Percentiles rank a stretch among this genome's conserved stretches.
These are phyloP conservation scores for Eucalyptus cladocalyx DNA, from an alignment of 345 rosid genomes.

Conservation along the genomic window DNA sequence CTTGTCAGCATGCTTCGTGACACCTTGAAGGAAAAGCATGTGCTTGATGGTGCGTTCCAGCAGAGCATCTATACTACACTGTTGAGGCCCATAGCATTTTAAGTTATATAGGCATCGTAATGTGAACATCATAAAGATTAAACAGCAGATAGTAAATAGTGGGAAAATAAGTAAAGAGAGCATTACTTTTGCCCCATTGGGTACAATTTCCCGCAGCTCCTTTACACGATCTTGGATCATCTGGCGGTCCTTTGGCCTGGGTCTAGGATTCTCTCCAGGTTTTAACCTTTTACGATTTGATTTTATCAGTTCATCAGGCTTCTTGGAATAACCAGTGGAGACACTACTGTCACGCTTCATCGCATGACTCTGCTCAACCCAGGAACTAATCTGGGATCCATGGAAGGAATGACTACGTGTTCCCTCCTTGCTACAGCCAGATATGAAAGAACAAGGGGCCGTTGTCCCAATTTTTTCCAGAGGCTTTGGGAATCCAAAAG, in stretches of 20 bases:
- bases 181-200: slow-evolving; percentile 86
- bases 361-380: slow-evolving; percentile 65
- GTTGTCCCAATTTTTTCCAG: slow-evolving; percentile 17
- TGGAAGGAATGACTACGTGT: slow-evolving; percentile 39
- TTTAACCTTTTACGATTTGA: slow-evolving; percentile 76
- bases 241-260: slow-evolving; percentile 98
- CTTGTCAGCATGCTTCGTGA: slow-evolving; percentile 88
- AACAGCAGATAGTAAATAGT: not conserved
- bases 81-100: slow-evolving; percentile 1
- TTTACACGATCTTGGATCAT: slow-evolving; percentile 99
- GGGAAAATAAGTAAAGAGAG: not conserved
- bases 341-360: slow-evolving; percentile 39
- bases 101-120: not conserved
- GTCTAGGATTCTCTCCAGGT: slow-evolving; percentile 91
- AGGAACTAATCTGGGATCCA: slow-evolving; percentile 82
- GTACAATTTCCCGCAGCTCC: slow-evolving; percentile 95
- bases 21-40: slow-evolving; percentile 98
- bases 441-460: slow-evolving; percentile 24
- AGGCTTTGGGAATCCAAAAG: slow-evolving; percentile 18
- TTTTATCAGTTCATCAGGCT: slow-evolving; percentile 46
- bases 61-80: slow-evolving; percentile 99
- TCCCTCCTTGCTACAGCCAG: slow-evolving; percentile 36
- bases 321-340: slow-evolving; percentile 57
- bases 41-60: slow-evolving; percentile 93
- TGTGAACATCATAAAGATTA: not conserved